These are phyloP conservation scores for Crataegus laevigata DNA, from an alignment of 306 rosid genomes.

Conservation along the genomic window DNA sequence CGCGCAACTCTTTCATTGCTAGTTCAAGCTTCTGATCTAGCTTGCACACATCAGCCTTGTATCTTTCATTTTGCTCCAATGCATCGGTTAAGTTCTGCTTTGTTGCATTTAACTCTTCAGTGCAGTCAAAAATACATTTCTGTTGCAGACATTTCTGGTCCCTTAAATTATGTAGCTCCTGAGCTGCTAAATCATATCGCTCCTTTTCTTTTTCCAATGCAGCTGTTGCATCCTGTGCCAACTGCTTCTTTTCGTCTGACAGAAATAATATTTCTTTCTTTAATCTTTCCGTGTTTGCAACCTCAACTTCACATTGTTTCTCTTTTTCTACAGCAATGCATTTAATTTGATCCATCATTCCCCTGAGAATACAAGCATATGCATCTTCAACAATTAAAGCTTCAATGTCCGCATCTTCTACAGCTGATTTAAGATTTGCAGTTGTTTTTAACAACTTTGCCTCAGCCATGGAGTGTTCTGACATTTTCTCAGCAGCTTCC, in stretches of 20 bases:
- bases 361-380: slow-evolving; percentile 44
- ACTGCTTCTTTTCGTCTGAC: slow-evolving; percentile 43
- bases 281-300: slow-evolving; percentile 29
- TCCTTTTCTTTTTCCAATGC: slow-evolving; percentile 25
- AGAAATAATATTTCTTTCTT: slow-evolving; percentile 23
- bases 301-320: slow-evolving; percentile 28
- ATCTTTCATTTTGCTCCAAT: slow-evolving; percentile 29
- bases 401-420: slow-evolving; percentile 41
- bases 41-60: slow-evolving; percentile 24
- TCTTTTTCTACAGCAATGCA: slow-evolving; percentile 22
- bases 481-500: slow-evolving; percentile 38
- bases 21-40: slow-evolving; percentile 39
- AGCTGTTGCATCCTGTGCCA: slow-evolving; percentile 28
- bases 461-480: slow-evolving; percentile 38
- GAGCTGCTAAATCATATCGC: slow-evolving; percentile 28
- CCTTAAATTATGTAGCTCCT: slow-evolving; percentile 38
- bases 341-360: slow-evolving; percentile 34
- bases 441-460: slow-evolving; percentile 29
- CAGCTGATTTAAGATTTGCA: slow-evolving; percentile 40
- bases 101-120: slow-evolving; percentile 28
- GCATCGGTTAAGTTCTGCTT: slow-evolving; percentile 38
- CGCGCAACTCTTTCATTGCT: slow-evolving; percentile 28
- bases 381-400: slow-evolving; percentile 46
- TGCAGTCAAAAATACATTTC: slow-evolving; percentile 32
- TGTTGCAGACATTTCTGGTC: slow-evolving; percentile 32